A percentile compares a stretch with the other conserved stretches of the same genome.
Conservation (phyloP, 768 basidiomycete species). For the button mushroom (Agaricus bisporus) region DNA sequence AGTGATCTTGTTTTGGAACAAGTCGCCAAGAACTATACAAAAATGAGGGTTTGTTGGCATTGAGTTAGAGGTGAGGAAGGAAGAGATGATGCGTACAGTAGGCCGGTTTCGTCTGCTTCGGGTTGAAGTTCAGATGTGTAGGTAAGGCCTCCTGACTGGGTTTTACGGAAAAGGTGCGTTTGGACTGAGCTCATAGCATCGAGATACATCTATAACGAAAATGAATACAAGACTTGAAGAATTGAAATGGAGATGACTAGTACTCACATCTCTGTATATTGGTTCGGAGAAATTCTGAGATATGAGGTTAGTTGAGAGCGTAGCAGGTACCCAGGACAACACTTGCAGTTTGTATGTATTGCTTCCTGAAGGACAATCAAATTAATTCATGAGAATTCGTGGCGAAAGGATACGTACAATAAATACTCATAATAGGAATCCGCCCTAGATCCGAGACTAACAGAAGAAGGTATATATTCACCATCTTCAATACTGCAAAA, state of each 20-base stretch:
- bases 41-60: background rate
- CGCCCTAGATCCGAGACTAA: conserved; percentile 86
- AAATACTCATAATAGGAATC: conserved; percentile 95
- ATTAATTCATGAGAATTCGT: conserved; percentile 2
- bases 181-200: conserved; percentile 81
- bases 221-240: background rate
- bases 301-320: background rate
- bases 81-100: conserved; percentile 25
- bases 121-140: conserved; percentile 85
- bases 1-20: conserved; percentile 88
- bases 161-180: conserved; percentile 62
- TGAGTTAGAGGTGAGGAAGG: background rate
- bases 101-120: conserved; percentile 31
- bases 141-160: conserved; percentile 48
- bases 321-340: background rate
- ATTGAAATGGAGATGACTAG: background rate
- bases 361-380: conserved; percentile 41
- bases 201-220: conserved; percentile 69
- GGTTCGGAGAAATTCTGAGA: conserved; percentile 61
- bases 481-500: conserved; percentile 31
- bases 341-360: conserved; percentile 74
- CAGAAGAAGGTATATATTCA: conserved; percentile 53
- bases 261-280: conserved; percentile 17
- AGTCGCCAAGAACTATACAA: conserved; percentile 59
- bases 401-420: conserved; percentile 37